Base-by-base conservation (phyloP, 1,139 yeast genomes). In the Kazachstania sp. region DNA sequence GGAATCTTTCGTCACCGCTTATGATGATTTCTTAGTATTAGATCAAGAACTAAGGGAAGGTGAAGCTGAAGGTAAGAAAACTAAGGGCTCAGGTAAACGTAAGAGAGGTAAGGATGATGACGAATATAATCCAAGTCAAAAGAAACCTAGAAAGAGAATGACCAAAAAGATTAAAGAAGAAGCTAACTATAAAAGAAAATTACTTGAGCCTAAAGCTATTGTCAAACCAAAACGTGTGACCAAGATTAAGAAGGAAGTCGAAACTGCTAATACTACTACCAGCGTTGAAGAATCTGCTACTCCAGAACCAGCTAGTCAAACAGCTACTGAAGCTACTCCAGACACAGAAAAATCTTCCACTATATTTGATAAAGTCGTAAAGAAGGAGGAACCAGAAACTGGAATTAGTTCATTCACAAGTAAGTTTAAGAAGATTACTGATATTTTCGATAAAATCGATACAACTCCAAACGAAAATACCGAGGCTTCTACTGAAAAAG, bases 1-100 rank as follows among this genome's bases (percentile, higher is more conserved):
- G 58, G 95, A 87, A 51, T 81, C 68, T 1, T 92, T 92, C 63
- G 61, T 78, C 54, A 71, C 56, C 5, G 77, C 75, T 12, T 92
- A 94, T 83, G 75, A 81, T 1, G 70, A 73, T 47, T 87, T 86
- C 63, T 69, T 79, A 51, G 69, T 65, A 40, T 74, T 71, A 16
- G 88, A 83, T 57, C 73, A 71, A 43, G 75, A 67, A 61, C 50
- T 54, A 19, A 65, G 72, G 54, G 67, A 63, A 19, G 67, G 68
- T 45, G 55, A 64, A 15, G 50, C 59, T 11, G 54, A 61, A 3
- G 54, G 50, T 29, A 55, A 54, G 15, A 53, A 63, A 9, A 49
- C 57, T 18, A 63, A 61, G 43, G 53, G 59, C 32, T 55, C 58
- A 28, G 65, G 61, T 39, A 63, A 59, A 48, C 61, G 65, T 36